Evolutionary conservation across 192 early-diverging fungal genomes (phyloP).

Genomic region (Endogone sp.): DNA sequence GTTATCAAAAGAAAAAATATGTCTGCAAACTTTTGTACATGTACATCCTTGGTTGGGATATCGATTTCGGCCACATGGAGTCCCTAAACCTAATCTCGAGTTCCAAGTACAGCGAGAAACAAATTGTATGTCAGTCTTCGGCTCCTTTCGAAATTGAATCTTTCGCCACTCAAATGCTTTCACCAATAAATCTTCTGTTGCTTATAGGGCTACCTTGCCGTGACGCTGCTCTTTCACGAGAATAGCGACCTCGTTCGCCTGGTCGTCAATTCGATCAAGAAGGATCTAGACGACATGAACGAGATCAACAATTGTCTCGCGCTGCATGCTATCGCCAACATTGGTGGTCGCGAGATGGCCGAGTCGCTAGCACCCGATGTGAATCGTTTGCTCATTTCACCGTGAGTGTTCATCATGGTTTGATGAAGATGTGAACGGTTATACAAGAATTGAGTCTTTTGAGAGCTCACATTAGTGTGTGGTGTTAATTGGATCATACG

Average conservation of each 20-base stretch:
- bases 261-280: slow-evolving; percentile 84
- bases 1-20: slow-evolving; percentile 99
- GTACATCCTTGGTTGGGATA: slow-evolving; percentile 97
- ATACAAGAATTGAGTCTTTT: too few relatives aligned
- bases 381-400: slow-evolving; percentile 75
- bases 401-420: slow-evolving; percentile 44
- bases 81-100: slow-evolving; percentile 90
- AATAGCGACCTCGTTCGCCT: slow-evolving; percentile 76
- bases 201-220: slow-evolving; percentile 88
- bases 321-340: slow-evolving; percentile 95
- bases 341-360: slow-evolving; percentile 89
- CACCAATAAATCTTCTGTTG: background rate
- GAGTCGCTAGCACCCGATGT: slow-evolving; percentile 82
- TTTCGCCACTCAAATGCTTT: background rate
- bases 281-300: slow-evolving; percentile 83
- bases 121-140: slow-evolving; percentile 66
- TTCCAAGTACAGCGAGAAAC: slow-evolving; percentile 94
- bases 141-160: background rate
- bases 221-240: slow-evolving; percentile 88
- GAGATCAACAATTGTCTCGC: slow-evolving; percentile 90
- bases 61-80: slow-evolving; percentile 98
- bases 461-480: too few relatives aligned
- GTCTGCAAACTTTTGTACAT: slow-evolving; percentile 99
- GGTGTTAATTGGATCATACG: background rate
- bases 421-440: slow-evolving; percentile 20